A percentile compares a stretch with the other conserved stretches of the same genome.
Conservation (phyloP, 2,329 filamentous ascomycete genomes). For the Botrytis aclada region DNA sequence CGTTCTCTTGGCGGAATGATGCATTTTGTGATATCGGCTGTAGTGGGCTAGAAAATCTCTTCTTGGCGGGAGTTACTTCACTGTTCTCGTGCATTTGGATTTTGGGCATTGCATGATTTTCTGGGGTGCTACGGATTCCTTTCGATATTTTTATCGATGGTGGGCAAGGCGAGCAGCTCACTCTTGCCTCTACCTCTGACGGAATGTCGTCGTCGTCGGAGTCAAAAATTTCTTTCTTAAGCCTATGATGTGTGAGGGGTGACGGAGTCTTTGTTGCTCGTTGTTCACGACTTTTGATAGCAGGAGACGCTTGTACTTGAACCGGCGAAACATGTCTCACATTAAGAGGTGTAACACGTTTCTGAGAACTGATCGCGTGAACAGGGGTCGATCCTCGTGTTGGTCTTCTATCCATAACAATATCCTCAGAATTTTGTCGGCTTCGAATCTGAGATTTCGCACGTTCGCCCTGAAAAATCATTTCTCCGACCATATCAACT, state of each 20-base stretch:
- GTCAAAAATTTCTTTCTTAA: conserved; percentile 30
- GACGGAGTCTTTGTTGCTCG: conserved; percentile 18
- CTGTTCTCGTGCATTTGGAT: not conserved
- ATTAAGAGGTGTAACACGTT: not conserved
- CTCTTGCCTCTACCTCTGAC: conserved; percentile 24
- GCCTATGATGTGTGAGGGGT: conserved; percentile 24
- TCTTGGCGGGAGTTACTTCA: conserved; percentile 19
- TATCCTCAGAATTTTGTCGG: conserved; percentile 6
- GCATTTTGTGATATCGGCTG: conserved; percentile 33
- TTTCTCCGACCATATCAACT: conserved; percentile 2
- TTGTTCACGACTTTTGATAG: conserved; percentile 16
- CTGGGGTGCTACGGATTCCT: conserved; percentile 10
- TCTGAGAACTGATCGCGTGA: not conserved
- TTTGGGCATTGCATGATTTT: not conserved
- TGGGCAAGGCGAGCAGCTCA: conserved; percentile 23
- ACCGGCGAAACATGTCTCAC: conserved; percentile 14
- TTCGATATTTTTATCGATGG: conserved; percentile 25
- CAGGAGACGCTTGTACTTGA: conserved; percentile 33
- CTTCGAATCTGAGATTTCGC: not conserved
- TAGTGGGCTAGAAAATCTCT: conserved; percentile 31
- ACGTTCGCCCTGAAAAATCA: not conserved
- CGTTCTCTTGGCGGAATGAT: conserved; percentile 25
- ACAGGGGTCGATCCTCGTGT: conserved; percentile 2
- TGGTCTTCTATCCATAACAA: conserved; percentile 9
- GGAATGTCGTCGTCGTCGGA: conserved; percentile 36